These are phyloP conservation scores for Coprinopsis sp. DNA, from an alignment of 768 basidiomycete genomes.

Conservation along the genomic window DNA sequence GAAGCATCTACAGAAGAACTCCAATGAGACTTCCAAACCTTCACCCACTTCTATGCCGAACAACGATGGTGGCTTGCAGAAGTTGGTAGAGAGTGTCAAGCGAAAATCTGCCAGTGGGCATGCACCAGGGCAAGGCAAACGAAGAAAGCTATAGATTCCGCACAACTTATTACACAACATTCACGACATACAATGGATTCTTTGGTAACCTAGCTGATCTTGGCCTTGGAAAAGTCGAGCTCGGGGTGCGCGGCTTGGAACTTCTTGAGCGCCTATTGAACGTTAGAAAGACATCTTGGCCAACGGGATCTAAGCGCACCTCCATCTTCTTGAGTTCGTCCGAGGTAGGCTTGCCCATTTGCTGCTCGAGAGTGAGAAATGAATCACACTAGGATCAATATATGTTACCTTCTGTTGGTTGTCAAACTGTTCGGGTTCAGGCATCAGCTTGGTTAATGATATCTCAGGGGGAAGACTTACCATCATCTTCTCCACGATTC, in stretches of 20 bases:
- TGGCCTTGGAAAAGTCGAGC: slow-evolving; percentile 90
- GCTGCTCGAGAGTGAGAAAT: slow-evolving; percentile 36
- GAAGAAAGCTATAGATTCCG: slow-evolving; percentile 30
- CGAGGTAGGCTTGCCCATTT: slow-evolving; percentile 94
- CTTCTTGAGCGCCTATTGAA: slow-evolving; percentile 81
- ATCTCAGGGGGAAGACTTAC: slow-evolving; percentile 41
- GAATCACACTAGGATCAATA: slow-evolving; percentile 2
- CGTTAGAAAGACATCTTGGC: not conserved
- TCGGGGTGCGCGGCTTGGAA: slow-evolving; percentile 91
- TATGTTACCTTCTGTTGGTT: slow-evolving; percentile 64
- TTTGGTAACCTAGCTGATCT: slow-evolving; percentile 75
- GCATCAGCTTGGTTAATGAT: slow-evolving; percentile 5
- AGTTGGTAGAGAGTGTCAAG: slow-evolving; percentile 84
- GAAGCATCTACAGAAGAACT: slow-evolving; percentile 19
- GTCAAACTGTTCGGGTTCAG: slow-evolving; percentile 50
- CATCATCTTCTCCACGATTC: slow-evolving; percentile 99
- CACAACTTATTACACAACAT: not conserved
- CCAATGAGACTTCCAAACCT: slow-evolving; percentile 11
- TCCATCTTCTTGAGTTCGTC: slow-evolving; percentile 93
- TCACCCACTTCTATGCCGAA: slow-evolving; percentile 9
- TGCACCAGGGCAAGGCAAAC: slow-evolving; percentile 32
- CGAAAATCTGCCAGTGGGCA: slow-evolving; percentile 50
- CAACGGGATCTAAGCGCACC: slow-evolving; percentile 31
- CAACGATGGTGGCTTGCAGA: slow-evolving; percentile 43
- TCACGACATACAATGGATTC: not conserved